Evolutionary conservation across 192 early-diverging fungal species (phyloP).

Genomic region (Lobosporangium transversale): DNA sequence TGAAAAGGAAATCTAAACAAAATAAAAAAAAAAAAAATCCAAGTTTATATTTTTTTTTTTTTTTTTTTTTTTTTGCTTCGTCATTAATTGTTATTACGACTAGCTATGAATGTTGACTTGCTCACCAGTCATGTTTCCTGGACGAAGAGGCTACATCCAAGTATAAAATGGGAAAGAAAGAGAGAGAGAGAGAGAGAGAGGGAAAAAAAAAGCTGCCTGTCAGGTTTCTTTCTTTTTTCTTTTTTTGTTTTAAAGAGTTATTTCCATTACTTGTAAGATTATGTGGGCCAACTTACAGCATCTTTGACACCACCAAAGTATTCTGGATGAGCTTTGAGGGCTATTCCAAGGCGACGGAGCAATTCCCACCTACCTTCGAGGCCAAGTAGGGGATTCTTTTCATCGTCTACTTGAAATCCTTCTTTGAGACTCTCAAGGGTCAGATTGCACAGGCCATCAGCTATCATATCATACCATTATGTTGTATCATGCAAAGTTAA

Average conservation of each 20-base stretch:
- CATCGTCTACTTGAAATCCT: conserved; percentile 82
- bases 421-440: conserved; percentile 58
- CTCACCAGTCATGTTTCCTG: conserved; percentile 81
- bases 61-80: neutral
- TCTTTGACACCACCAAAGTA: conserved; percentile 66
- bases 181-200: neutral
- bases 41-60: neutral
- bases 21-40: neutral
- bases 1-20: conserved; percentile 72
- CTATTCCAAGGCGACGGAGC: conserved; percentile 70
- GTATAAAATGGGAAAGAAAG: neutral
- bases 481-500: too few species aligned
- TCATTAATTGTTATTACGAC: neutral
- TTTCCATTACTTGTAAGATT: too few species aligned
- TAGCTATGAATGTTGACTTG: neutral
- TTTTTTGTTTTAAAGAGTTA: too few species aligned
- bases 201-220: neutral
- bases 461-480: conserved; percentile 36
- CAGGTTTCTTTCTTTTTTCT: neutral
- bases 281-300: conserved; percentile 44
- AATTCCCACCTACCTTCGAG: conserved; percentile 78
- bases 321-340: conserved; percentile 58
- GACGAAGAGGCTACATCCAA: conserved; percentile 62
- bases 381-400: conserved; percentile 82
- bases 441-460: conserved; percentile 62